These are phyloP conservation scores for Clonostachys rhizophaga DNA, from an alignment of 2,329 filamentous ascomycete species.

Conservation along the genomic window DNA sequence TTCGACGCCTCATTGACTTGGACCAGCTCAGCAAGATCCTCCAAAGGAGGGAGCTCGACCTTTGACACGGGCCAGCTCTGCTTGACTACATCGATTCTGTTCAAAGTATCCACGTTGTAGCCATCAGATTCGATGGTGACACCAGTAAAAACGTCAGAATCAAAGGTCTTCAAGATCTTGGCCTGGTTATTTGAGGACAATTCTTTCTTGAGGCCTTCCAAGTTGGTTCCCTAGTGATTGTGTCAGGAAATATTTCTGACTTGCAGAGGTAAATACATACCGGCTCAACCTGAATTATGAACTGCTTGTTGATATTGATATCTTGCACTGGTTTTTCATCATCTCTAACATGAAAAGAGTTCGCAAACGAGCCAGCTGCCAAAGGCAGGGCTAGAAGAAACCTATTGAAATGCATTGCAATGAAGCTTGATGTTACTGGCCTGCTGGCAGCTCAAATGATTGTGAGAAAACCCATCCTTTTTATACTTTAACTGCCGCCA, in stretches of 20 bases:
- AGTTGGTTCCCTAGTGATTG: not conserved
- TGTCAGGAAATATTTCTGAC: not conserved
- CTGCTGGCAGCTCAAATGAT: too few species aligned
- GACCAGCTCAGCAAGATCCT: not conserved
- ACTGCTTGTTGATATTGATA: not conserved
- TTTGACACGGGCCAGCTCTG: constrained; percentile 7
- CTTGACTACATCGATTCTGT: constrained; percentile 4
- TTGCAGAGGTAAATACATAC: not conserved
- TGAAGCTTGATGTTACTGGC: too few species aligned
- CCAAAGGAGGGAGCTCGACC: not conserved
- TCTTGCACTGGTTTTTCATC: too few species aligned
- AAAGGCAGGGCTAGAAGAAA: too few species aligned
- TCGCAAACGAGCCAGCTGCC: too few species aligned
- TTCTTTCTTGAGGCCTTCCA: not conserved
- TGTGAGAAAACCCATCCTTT: too few species aligned
- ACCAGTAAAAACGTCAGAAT: constrained; percentile 2
- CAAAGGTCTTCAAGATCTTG: constrained; percentile 2
- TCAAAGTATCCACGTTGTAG: constrained; percentile 9
- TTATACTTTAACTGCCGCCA: too few species aligned
- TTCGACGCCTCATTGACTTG: not conserved
- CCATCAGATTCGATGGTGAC: constrained; percentile 7
- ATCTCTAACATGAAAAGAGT: too few species aligned
- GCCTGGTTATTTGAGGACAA: not conserved
- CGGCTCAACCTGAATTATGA: not conserved
- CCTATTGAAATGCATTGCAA: too few species aligned